phyloP scores from a whole-genome alignment of 2,329 filamentous ascomycete species.

The Trichothecium sympodiale region DNA sequence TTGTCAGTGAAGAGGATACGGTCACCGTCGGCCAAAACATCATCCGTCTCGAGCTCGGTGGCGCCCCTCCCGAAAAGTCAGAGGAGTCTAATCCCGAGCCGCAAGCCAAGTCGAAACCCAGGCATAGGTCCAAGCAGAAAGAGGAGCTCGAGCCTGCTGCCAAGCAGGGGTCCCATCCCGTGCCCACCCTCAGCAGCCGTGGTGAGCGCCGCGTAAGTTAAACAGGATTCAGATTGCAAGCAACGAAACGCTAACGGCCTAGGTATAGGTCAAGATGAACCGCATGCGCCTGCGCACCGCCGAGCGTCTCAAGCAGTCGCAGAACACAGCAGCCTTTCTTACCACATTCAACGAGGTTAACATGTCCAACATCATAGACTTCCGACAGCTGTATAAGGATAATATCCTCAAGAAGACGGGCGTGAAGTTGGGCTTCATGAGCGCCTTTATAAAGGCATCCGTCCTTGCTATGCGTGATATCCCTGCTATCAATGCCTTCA shows the following conservation, averaged over 20 bases:
- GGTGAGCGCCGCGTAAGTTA: slow-evolving; percentile 74
- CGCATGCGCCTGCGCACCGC: slow-evolving; percentile 96
- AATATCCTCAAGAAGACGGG: slow-evolving; percentile 92
- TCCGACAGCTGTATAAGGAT: slow-evolving; percentile 95
- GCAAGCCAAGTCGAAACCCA: slow-evolving; percentile 6
- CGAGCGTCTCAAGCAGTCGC: slow-evolving; percentile 96
- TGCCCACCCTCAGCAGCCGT: slow-evolving; percentile 43
- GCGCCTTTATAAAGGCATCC: slow-evolving; percentile 83
- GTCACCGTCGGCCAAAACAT: slow-evolving; percentile 91
- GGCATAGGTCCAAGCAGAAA: slow-evolving; percentile 15
- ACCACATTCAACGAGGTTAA: slow-evolving; percentile 99
- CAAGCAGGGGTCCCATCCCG: slow-evolving; percentile 17
- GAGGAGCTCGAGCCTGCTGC: slow-evolving; percentile 28
- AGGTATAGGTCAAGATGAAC: slow-evolving; percentile 89
- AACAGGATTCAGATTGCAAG: no score
- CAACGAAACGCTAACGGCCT: slow-evolving; percentile 1
- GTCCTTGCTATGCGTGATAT: slow-evolving; percentile 89
- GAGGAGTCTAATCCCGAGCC: no score
- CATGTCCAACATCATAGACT: slow-evolving; percentile 95
- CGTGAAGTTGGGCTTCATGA: slow-evolving; percentile 99
- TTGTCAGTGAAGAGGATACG: slow-evolving; percentile 89
- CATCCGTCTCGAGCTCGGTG: slow-evolving; percentile 73
- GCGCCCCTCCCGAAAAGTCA: slow-evolving; percentile 30
- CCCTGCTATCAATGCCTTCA: slow-evolving; percentile 92
- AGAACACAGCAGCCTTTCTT: slow-evolving; percentile 93